These are phyloP conservation scores for Maudiozyma saulgeensis DNA, from an alignment of 805 yeast genomes.

Conservation along the genomic window DNA sequence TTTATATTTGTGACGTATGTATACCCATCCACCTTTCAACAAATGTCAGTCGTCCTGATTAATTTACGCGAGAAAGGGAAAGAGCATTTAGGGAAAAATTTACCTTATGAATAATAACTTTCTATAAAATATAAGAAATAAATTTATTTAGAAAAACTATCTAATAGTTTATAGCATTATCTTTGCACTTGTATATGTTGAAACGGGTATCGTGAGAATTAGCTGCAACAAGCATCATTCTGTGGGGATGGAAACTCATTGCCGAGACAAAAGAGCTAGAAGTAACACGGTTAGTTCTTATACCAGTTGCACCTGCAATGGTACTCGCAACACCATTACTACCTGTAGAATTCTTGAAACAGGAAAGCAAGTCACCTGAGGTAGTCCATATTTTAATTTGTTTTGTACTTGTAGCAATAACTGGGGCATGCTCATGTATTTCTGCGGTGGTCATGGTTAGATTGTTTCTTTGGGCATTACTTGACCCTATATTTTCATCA, in stretches of 20 bases:
- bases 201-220: constrained; percentile 70
- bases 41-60: not conserved
- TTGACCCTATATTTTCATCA: constrained; percentile 36
- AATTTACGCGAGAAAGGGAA: not conserved
- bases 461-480: constrained; percentile 9
- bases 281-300: constrained; percentile 17
- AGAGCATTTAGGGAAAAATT: not conserved
- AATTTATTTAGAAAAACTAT: not conserved
- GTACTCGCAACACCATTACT: constrained; percentile 26
- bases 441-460: constrained; percentile 52
- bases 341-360: constrained; percentile 39
- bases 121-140: not conserved
- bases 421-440: constrained; percentile 94
- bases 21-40: not conserved
- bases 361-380: constrained; percentile 61
- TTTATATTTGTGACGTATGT: not conserved
- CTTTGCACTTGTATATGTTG: constrained; percentile 44
- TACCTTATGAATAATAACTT: no score
- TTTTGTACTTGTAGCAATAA: constrained; percentile 80
- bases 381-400: constrained; percentile 78
- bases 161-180: not conserved
- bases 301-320: constrained; percentile 25
- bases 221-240: constrained; percentile 85
- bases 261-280: constrained; percentile 46
- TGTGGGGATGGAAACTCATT: constrained; percentile 80